These are phyloP conservation scores for Mycena albidolilacea DNA, from an alignment of 768 basidiomycete species.

Conservation along the genomic window DNA sequence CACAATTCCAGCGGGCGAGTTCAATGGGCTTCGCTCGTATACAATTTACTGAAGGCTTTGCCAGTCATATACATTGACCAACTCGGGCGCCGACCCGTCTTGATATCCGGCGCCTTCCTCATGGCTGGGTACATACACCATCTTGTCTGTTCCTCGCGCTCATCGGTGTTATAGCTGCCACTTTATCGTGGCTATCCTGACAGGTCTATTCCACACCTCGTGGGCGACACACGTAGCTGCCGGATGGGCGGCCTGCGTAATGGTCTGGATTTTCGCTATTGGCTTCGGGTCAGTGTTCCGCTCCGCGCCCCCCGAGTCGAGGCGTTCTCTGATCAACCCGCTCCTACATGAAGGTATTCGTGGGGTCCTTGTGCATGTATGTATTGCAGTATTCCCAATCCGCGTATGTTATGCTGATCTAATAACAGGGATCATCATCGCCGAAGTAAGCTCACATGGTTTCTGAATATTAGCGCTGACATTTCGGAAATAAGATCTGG, in stretches of 20 bases:
- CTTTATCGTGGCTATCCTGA: conserved; percentile 77
- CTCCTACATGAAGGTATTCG: conserved; percentile 71
- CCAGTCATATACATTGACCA: conserved; percentile 84
- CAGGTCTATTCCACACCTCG: conserved; percentile 68
- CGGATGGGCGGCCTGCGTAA: conserved; percentile 79
- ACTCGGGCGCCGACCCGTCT: conserved; percentile 79
- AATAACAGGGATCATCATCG: conserved; percentile 69
- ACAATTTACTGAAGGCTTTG: not conserved
- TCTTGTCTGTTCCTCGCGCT: conserved; percentile 33
- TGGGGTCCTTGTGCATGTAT: conserved; percentile 83
- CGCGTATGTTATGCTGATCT: not conserved
- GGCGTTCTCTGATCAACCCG: not conserved
- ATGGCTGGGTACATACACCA: conserved; percentile 69
- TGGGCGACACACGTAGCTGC: conserved; percentile 69
- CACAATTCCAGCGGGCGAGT: conserved; percentile 68
- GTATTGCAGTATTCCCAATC: not conserved
- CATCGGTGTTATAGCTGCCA: conserved; percentile 65
- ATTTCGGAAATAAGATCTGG: conserved; percentile 62
- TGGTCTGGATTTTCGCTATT: conserved; percentile 84
- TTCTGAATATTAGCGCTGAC: not conserved
- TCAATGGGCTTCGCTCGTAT: not conserved
- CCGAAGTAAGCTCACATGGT: conserved; percentile 58
- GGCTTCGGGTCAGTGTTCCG: conserved; percentile 53
- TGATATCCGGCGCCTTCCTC: conserved; percentile 80
- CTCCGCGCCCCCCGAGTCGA: no score